A percentile compares a stretch with the other conserved stretches of the same genome.
These are phyloP conservation scores for Lycium barbarum DNA, from an alignment of 257 asterid genomes.

Conservation along the genomic window DNA sequence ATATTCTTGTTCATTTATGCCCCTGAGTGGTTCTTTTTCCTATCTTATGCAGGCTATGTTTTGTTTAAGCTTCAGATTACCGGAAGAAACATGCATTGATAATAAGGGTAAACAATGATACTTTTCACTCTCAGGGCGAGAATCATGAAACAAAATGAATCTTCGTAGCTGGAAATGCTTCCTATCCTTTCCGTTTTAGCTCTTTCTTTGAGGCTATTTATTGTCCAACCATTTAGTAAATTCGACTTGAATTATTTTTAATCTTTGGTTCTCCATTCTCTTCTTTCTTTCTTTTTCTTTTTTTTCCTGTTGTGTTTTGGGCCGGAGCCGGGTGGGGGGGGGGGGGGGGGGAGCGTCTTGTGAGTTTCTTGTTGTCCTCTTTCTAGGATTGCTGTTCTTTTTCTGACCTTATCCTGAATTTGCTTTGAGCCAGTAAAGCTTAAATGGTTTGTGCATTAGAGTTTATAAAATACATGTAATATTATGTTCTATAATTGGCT, in stretches of 20 bases:
- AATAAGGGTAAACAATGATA: not conserved
- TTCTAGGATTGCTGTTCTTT: slow-evolving; percentile 25
- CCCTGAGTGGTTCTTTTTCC: slow-evolving; percentile 4
- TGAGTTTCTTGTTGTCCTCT: not conserved
- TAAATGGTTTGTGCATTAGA: slow-evolving; percentile 12
- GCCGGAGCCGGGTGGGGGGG: too few species aligned
- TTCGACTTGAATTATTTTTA: slow-evolving; percentile 7
- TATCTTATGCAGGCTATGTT: slow-evolving; percentile 80
- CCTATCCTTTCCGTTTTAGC: slow-evolving; percentile 20
- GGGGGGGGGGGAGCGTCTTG: too few species aligned
- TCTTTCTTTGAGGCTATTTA: slow-evolving; percentile 26
- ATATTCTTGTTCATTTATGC: not conserved
- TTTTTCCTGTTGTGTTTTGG: not conserved
- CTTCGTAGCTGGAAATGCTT: too few species aligned
- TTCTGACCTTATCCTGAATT: slow-evolving; percentile 4
- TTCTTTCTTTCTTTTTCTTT: too few species aligned
- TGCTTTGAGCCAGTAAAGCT: not conserved
- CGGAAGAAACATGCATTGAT: slow-evolving; percentile 72
- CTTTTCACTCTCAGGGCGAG: too few species aligned
- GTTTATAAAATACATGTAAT: slow-evolving; percentile 13
- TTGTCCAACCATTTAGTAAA: not conserved
- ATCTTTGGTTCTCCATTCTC: not conserved
- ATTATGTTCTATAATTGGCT: not conserved
- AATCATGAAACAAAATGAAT: too few species aligned
- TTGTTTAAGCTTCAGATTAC: slow-evolving; percentile 89